Evolutionary conservation across 352 stramenopile species (phyloP), one percentile per base, ranked within the genome.

Genomic region (Pythium aristosporum): DNA sequence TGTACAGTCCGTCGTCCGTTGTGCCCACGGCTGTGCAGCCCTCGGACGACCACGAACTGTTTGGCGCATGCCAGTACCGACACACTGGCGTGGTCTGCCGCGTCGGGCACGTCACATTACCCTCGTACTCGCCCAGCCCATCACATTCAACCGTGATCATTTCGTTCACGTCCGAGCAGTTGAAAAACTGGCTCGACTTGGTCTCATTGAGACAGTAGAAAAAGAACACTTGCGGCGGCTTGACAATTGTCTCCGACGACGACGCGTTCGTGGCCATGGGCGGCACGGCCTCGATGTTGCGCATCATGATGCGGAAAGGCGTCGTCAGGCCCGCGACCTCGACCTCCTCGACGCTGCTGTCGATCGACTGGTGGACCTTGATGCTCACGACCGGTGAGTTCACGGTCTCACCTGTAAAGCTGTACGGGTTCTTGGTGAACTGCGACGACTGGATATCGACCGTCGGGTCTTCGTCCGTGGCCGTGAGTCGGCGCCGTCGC

Each of bases 361-460:
- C 41, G 4, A 63, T 48, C 13, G 61, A 51, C 3, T 75, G 71
- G 16, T 60, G 72, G 36, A 89, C 76, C 25, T 83, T 85, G 37
- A 89, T 64, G 11, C 77, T 89, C 72, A 85, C 82, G 5, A 89
- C 80, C 2, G 72, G 69, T 12, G 80, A 89, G 42, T 89, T 87
- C 4, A 89, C 52, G 0, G 67, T 67, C 15, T 63, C 75, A 3
- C 74, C 76, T 3, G 71, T 73, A 57, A 86, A 89, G 12, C 63
- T 73, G 55, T 89, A 89, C 47, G 74, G 78, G 51, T 89, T 89
- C 67, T 87, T 89, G 0, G 80, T 78, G 55, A 78, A 89, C 15
- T 83, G 51, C 25, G 75, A 86, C 8, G 80, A 87, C 49, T 87
- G 80, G n/a, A 89, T 63, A 49, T 89, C 80, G 11, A 89, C 67